Evolutionary conservation across 192 early-diverging fungal species (phyloP), one percentile per base, ranked within the genome.

Genomic region (Coemansia sp.): DNA sequence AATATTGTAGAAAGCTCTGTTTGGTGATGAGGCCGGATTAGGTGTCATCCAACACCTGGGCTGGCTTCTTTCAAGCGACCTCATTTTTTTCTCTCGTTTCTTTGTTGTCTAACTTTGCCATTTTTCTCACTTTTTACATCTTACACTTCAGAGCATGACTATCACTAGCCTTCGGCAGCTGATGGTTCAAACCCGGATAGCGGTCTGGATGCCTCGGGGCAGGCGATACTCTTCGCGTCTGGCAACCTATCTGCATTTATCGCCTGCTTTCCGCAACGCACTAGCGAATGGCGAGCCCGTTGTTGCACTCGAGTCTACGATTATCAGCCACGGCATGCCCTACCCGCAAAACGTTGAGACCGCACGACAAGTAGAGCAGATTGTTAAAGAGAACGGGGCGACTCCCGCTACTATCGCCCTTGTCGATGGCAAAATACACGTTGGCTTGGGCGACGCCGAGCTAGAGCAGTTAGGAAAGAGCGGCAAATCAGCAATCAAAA

Each of bases 301-400:
- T 3, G 96, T 98, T 31, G 96, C 96, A 0, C 82, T 98, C 9
- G 96, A 98, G 77, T 95, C 93, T 1, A 97, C 96, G 18, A 97
- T 98, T 68, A 96, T 98, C 73, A 92, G 92, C 71, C 97, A 98
- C 79, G 97, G 94, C 29, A 95, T 98, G 94, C 95, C 95, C 10
- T 96, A 92, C 80, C 96, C 96, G 24, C 88, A 91, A 46, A 99
- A 99, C 84, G 80, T 94, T 27, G 89, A 93, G 65, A 96, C 93
- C 0, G 96, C 97, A 2, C 81, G 87, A 24, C 84, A 77, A 24
- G 92, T 99, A 44, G 97, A 99, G 74, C 69, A 78, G 29, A 88
- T 93, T 41, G 87, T 99, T 4, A 82, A 87, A 2, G 71, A 86
- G 12, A 71, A 92, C 60, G 95, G 94, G 0, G 89, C 91, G 34